A percentile compares a stretch with the other conserved stretches of the same genome.
phyloP scores from a whole-genome alignment of 257 asterid genomes.

The Penstemon newberryi region DNA sequence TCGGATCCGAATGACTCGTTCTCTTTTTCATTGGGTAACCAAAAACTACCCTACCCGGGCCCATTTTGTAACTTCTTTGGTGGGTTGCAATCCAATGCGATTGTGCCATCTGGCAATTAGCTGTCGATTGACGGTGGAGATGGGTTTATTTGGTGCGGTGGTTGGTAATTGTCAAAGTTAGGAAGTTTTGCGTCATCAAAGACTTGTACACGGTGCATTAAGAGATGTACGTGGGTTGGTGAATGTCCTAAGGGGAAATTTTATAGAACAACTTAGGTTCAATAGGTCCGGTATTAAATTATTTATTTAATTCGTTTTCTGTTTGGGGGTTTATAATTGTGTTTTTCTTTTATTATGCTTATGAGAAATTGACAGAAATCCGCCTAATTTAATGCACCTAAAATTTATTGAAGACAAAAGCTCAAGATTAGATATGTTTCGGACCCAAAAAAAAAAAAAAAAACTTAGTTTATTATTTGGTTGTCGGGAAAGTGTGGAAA shows the following conservation, averaged over 20 bases:
- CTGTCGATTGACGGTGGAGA: slow-evolving; percentile 8
- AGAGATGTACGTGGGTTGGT: slow-evolving; percentile 20
- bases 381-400: too few species aligned
- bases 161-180: background rate
- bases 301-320: too few species aligned
- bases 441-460: too few species aligned
- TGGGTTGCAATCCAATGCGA: background rate
- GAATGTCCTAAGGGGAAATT: background rate
- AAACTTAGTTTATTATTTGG: too few species aligned
- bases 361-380: too few species aligned
- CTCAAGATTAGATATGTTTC: too few species aligned
- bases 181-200: background rate
- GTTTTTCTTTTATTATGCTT: too few species aligned
- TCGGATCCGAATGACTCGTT: slow-evolving; percentile 31
- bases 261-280: background rate
- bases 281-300: background rate
- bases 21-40: slow-evolving; percentile 15
- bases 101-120: background rate
- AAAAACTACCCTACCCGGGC: slow-evolving; percentile 10
- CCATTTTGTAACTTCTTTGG: background rate
- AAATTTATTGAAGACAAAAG: too few species aligned
- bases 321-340: too few species aligned
- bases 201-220: slow-evolving; percentile 9
- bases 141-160: background rate
- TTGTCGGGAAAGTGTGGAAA: too few species aligned